phyloP scores from a whole-genome alignment of 2,329 filamentous ascomycete genomes.

The Beauveria medogensis region DNA sequence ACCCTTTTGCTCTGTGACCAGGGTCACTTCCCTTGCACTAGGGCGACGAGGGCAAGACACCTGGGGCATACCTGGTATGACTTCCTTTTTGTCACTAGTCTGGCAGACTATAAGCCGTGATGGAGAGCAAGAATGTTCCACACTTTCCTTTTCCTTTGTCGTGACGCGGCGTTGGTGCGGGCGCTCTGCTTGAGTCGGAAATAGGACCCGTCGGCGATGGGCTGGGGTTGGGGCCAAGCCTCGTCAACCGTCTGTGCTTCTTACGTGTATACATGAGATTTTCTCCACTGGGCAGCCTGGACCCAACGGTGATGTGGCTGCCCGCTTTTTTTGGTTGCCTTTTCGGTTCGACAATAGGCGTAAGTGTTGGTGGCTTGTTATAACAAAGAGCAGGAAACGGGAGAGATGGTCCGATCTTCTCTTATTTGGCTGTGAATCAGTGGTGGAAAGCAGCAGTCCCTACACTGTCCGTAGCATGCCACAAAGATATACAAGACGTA shows the following conservation, averaged over 20 bases:
- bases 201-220: constrained; percentile 1
- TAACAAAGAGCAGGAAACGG: background rate
- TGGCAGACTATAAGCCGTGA: background rate
- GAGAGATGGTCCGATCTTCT: background rate
- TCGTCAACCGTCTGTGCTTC: background rate
- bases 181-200: constrained; percentile 4
- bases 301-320: background rate
- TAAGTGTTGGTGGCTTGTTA: background rate
- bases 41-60: background rate
- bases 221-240: constrained; percentile 2
- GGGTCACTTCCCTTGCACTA: background rate
- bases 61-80: background rate
- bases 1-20: background rate
- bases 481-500: too few relatives aligned
- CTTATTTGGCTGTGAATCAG: background rate
- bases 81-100: background rate
- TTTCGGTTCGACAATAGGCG: background rate
- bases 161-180: background rate
- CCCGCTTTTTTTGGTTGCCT: background rate
- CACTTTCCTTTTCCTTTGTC: background rate
- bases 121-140: background rate
- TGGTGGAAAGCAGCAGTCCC: background rate
- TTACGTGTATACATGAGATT: background rate
- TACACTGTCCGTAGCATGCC: too few relatives aligned
- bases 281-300: background rate